phyloP scores from a whole-genome alignment of 2,329 filamentous ascomycete species.

The Nigrograna mackinnonii region DNA sequence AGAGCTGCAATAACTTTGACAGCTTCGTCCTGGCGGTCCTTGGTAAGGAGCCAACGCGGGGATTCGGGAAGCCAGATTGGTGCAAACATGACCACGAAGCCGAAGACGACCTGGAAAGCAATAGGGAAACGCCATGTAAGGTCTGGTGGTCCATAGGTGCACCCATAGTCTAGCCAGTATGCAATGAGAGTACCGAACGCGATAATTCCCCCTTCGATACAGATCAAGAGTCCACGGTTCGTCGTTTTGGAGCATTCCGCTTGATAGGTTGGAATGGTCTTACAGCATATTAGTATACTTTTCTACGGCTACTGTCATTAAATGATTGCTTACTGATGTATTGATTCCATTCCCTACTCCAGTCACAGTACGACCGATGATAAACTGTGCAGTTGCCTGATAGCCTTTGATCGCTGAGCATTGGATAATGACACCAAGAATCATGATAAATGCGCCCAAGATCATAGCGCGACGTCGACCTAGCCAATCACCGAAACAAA shows the following conservation, averaged over 20 bases:
- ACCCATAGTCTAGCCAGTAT: constrained; percentile 50
- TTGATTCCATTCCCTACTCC: constrained; percentile 61
- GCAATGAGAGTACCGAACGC: constrained; percentile 56
- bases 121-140: constrained; percentile 57
- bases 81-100: constrained; percentile 54
- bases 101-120: constrained; percentile 57
- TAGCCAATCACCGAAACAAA: constrained; percentile 44
- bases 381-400: constrained; percentile 52
- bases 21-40: constrained; percentile 66
- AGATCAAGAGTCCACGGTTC: constrained; percentile 64
- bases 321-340: too few relatives aligned
- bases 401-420: constrained; percentile 32
- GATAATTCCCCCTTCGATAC: constrained; percentile 59
- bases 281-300: too few relatives aligned
- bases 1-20: constrained; percentile 56
- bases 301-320: too few relatives aligned
- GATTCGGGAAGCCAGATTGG: constrained; percentile 67
- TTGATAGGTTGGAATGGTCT: constrained; percentile 59
- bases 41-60: constrained; percentile 67
- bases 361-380: constrained; percentile 56
- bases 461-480: constrained; percentile 50
- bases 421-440: constrained; percentile 48
- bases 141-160: constrained; percentile 31
- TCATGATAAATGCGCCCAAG: constrained; percentile 46
- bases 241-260: constrained; percentile 57